Evolutionary conservation across 2,329 filamentous ascomycete species (phyloP).

Genomic region (Sporothrix schenckii): DNA sequence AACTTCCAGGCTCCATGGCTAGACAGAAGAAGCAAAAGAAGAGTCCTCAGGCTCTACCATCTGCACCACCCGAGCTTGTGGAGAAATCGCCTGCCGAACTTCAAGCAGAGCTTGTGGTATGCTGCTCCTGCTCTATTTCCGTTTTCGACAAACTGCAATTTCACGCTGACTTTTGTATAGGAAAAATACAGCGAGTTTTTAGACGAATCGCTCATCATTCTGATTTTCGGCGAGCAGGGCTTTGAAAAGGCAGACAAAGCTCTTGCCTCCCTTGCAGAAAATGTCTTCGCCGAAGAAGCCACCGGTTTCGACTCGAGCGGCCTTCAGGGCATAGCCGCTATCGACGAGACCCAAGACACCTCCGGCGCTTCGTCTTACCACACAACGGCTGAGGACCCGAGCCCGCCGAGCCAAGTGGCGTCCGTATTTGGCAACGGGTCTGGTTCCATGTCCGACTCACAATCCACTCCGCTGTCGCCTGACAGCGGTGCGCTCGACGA

Average conservation of each 20-base stretch:
- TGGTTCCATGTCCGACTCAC: conserved; percentile 7
- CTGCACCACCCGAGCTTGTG: neutral
- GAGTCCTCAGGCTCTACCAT: neutral
- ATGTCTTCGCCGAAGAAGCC: conserved; percentile 68
- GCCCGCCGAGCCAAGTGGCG: conserved; percentile 16
- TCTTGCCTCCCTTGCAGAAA: conserved; percentile 66
- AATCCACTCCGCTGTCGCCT: conserved; percentile 29
- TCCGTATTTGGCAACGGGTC: conserved; percentile 12
- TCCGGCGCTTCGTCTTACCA: conserved; percentile 5
- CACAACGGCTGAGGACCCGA: conserved; percentile 23
- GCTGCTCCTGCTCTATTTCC: neutral
- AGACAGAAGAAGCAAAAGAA: neutral
- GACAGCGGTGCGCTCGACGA: conserved; percentile 37
- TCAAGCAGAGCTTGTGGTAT: conserved; percentile 26
- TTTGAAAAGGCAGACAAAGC: conserved; percentile 59
- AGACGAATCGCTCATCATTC: conserved; percentile 75
- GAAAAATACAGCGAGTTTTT: conserved; percentile 73
- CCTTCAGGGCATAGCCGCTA: conserved; percentile 42
- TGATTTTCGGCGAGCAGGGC: conserved; percentile 73
- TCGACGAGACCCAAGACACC: neutral
- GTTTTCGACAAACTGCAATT: neutral
- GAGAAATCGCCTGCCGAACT: neutral
- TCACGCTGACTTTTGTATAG: conserved; percentile 45
- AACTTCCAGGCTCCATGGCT: neutral
- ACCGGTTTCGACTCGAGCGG: conserved; percentile 79